Base-by-base conservation (phyloP, 208 protist species). In the Crithidia acanthocephali region DNA sequence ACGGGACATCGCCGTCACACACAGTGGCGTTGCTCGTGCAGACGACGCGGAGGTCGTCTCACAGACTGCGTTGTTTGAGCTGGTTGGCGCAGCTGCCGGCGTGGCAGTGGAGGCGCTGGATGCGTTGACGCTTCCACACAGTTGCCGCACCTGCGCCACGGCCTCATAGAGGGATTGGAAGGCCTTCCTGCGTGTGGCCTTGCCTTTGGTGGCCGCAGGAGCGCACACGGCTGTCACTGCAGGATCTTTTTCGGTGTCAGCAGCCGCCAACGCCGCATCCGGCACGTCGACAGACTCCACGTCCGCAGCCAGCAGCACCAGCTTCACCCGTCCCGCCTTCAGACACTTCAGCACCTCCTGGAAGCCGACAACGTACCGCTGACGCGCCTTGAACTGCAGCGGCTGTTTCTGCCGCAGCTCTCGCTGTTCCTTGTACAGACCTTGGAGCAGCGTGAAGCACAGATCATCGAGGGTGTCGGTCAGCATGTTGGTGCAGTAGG, bases 391-490 rank as follows among this genome's bases (percentile, higher is more conserved):
- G 53, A 89, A 87, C 59, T 87, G 80, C 55, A 91, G 59, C 33
- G 80, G 83, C 63, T 88, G 75, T 35, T 86, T 83, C 71, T 86
- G 57, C 33, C 72, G 77, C 60, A 89, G 69, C 20, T 80, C 76
- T 22, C 74, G 44, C 71, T 93, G 88, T 66, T 89, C 74, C 20
- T 75, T 66, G 71, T 88, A 90, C 30, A 91, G 75, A 13, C 64
- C 58, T 40, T 87, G 85, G 16, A 93, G 68, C 7, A 85, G 76
- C 9, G 88, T 87, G 72, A 89, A 93, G 62, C 74, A 66, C 44
- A 91, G 59, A 61, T 91, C 88, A 45, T 93, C 88, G 22, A 93
- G 71, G 1, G 37, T 52, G 69, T 90, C 84, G 0, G 83, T 88
- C 27, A 93, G 27, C 6, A 87, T 42, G 48, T 93, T 93, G 0